A percentile compares a stretch with the other conserved stretches of the same genome.
Conservation (phyloP, 306 rosid species). For the Lathyrus oleraceus region DNA sequence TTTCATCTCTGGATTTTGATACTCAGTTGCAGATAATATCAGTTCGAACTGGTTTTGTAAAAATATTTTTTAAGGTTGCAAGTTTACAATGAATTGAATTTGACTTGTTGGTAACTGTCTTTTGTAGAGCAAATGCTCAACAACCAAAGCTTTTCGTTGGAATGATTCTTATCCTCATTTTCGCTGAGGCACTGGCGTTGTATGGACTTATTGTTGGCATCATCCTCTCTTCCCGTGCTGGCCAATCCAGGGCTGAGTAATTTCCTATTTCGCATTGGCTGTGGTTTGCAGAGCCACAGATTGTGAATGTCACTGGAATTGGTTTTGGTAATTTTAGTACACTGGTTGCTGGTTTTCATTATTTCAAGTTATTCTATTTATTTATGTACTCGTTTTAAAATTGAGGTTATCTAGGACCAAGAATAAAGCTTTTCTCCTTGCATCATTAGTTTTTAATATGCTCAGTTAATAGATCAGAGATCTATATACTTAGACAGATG, state of each 20-base stretch:
- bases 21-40: background rate
- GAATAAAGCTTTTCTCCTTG: conserved; percentile 44
- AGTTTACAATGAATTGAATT: conserved; percentile 6
- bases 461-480: conserved; percentile 21
- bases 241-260: conserved; percentile 76
- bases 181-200: conserved; percentile 73
- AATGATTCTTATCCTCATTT: conserved; percentile 78
- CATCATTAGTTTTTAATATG: conserved; percentile 23
- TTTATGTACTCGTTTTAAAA: conserved; percentile 19
- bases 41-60: background rate
- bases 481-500: conserved; percentile 31
- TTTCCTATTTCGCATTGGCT: background rate
- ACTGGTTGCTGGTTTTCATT: conserved; percentile 29
- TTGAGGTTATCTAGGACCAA: conserved; percentile 29
- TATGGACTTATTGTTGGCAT: conserved; percentile 78
- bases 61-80: too few species aligned
- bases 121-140: conserved; percentile 67
- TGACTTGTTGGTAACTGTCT: conserved; percentile 15
- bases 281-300: conserved; percentile 13
- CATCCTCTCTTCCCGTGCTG: conserved; percentile 77
- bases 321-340: conserved; percentile 2
- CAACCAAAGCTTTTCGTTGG: conserved; percentile 84
- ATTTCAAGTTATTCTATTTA: conserved; percentile 23
- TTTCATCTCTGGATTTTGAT: background rate
- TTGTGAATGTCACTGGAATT: conserved; percentile 22